Base-by-base conservation (phyloP, 805 yeast genomes). In the Ogataea philodendri region DNA sequence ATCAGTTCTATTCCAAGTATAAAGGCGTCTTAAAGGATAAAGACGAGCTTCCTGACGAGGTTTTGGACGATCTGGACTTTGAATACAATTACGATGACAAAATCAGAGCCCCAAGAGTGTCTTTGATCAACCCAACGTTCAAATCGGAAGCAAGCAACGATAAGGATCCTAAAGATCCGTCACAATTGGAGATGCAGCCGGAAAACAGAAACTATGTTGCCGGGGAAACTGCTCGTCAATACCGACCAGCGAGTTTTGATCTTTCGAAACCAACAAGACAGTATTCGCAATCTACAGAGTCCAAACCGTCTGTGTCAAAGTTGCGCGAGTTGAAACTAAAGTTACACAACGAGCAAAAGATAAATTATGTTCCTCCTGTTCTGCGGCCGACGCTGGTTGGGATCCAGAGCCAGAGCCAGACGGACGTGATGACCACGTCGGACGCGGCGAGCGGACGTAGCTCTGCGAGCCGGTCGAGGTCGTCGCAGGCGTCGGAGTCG, bases 71-170 rank as follows among this genome's bases (percentile, higher is more conserved):
- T 37, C 47, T 54, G 28, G 41, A 44, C 9, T 57, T 48, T 39
- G 60, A 57, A 27, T 55, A 67, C 41, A 66, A 73, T 50, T 73
- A 72, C 44, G 74, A 73, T 45, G 76, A 73, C 41, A 73, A 72
- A 46, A 74, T 74, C 31, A 53, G 79, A 39, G 76, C 77, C 22
- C 79, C 79, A 8, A 52, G 77, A 32, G 69, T 72, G 74, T 62
- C 67, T n/a, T 35, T 54, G 4, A 55, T 48, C 9, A 50, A 63
- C 26, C 37, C 56, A 2, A 30, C 9, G 15, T 34, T 34, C 28
- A 34, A 23, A 19, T 24, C 27, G 2, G 38, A 22, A 10, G 25
- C 23, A 4, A 11, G 14, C 11, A 28, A 34, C 15, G 21, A 13
- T 17, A 48, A 45, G 28, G 46, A 28, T 13, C 40, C 11, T 15